phyloP scores from a whole-genome alignment of 805 yeast species.

The Kodamaea jinghongensis region DNA sequence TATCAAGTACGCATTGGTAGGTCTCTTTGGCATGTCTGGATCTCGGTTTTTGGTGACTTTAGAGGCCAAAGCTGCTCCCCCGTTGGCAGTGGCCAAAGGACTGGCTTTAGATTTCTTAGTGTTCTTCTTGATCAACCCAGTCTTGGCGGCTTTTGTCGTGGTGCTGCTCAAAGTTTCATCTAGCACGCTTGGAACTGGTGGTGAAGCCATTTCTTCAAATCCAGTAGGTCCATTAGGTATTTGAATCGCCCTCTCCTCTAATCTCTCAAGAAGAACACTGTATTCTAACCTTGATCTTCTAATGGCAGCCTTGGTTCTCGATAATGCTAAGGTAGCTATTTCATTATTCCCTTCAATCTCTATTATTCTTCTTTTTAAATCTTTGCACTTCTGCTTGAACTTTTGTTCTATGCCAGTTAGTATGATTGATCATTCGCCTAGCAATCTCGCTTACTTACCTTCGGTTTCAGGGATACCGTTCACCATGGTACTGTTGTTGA shows the following conservation, averaged over 20 bases:
- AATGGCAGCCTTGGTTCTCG: slow-evolving; percentile 72
- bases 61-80: slow-evolving; percentile 26
- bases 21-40: slow-evolving; percentile 84
- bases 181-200: slow-evolving; percentile 36
- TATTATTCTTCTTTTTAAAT: slow-evolving; percentile 62
- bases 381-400: slow-evolving; percentile 66
- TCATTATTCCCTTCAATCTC: slow-evolving; percentile 80
- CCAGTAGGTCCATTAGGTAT: slow-evolving; percentile 25
- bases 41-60: slow-evolving; percentile 52
- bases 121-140: slow-evolving; percentile 20
- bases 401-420: slow-evolving; percentile 20
- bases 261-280: slow-evolving; percentile 70
- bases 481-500: slow-evolving; percentile 3
- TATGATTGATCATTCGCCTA: not conserved
- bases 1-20: slow-evolving; percentile 83
- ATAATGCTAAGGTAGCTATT: slow-evolving; percentile 67
- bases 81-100: slow-evolving; percentile 8
- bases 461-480: slow-evolving; percentile 32
- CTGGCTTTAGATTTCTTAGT: slow-evolving; percentile 16
- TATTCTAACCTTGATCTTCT: slow-evolving; percentile 82
- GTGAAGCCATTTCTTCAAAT: slow-evolving; percentile 38
- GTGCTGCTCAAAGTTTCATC: slow-evolving; percentile 29
- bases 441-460: slow-evolving; percentile 41
- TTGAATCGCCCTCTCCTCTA: slow-evolving; percentile 55
- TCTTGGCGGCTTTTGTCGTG: slow-evolving; percentile 18